Evolutionary conservation across 2,329 filamentous ascomycete genomes (phyloP).

Genomic region (Colletotrichum melonis): DNA sequence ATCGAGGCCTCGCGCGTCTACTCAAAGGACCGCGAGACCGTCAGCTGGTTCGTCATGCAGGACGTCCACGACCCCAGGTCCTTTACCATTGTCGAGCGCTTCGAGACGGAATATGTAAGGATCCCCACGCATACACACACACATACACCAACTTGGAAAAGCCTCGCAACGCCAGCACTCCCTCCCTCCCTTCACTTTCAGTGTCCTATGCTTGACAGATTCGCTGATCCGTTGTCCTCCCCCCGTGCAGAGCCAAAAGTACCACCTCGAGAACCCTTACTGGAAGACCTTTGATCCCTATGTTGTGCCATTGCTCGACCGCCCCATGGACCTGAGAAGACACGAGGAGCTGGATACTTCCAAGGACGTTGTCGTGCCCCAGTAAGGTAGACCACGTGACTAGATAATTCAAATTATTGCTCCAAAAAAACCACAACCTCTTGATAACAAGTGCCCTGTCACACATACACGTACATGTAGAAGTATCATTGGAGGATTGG

Average conservation of each 20-base stretch:
- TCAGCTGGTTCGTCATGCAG: conserved; percentile 83
- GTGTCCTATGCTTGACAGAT: neutral
- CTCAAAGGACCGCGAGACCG: conserved; percentile 76
- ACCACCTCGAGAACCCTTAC: conserved; percentile 76
- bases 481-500: neutral
- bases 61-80: conserved; percentile 74
- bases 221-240: neutral
- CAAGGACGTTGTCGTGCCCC: conserved; percentile 56
- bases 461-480: neutral
- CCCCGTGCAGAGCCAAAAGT: conserved; percentile 62
- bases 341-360: conserved; percentile 74
- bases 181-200: no score
- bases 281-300: conserved; percentile 83
- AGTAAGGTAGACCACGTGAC: conserved; percentile 11
- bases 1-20: conserved; percentile 81
- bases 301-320: conserved; percentile 74
- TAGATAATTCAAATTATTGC: neutral
- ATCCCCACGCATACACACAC: neutral
- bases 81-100: conserved; percentile 82
- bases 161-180: neutral
- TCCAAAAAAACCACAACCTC: neutral
- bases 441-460: neutral
- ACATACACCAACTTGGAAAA: neutral
- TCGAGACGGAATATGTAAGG: conserved; percentile 72
- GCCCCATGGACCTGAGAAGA: conserved; percentile 75